These are phyloP conservation scores for Daldinia bambusicola DNA, from an alignment of 495 filamentous ascomycete genomes.

Conservation along the genomic window DNA sequence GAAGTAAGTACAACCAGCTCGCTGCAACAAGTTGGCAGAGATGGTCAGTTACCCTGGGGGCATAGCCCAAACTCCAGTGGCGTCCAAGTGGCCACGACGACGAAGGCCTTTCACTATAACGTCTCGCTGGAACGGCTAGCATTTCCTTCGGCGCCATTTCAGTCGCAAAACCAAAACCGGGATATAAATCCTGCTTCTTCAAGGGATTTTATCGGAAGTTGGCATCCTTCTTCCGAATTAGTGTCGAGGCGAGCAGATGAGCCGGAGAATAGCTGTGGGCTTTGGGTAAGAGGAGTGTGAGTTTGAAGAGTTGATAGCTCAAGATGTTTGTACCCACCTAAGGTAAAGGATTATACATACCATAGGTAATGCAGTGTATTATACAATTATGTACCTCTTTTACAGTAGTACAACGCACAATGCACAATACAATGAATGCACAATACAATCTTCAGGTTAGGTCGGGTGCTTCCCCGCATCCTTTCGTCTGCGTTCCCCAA, in stretches of 20 bases:
- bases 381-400: too few species aligned
- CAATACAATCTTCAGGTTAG: too few species aligned
- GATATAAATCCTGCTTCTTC: conserved; percentile 11
- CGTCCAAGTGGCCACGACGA: neutral
- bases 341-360: too few species aligned
- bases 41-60: conserved; percentile 16
- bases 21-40: conserved; percentile 9
- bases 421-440: too few species aligned
- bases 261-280: neutral
- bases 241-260: neutral
- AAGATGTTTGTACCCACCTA: too few species aligned
- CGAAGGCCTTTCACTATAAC: neutral
- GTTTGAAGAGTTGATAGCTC: too few species aligned
- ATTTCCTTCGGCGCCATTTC: too few species aligned
- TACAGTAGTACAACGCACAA: too few species aligned
- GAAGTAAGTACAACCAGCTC: conserved; percentile 3
- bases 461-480: neutral
- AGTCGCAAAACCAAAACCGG: neutral
- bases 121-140: neutral
- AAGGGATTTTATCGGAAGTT: conserved; percentile 18
- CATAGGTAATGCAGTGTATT: too few species aligned
- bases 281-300: too few species aligned
- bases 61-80: neutral
- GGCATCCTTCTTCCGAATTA: conserved; percentile 11
- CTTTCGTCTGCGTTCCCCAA: neutral